Evolutionary conservation across 768 basidiomycete species (phyloP).

Genomic region (Boletus pseudo-olivaceus): DNA sequence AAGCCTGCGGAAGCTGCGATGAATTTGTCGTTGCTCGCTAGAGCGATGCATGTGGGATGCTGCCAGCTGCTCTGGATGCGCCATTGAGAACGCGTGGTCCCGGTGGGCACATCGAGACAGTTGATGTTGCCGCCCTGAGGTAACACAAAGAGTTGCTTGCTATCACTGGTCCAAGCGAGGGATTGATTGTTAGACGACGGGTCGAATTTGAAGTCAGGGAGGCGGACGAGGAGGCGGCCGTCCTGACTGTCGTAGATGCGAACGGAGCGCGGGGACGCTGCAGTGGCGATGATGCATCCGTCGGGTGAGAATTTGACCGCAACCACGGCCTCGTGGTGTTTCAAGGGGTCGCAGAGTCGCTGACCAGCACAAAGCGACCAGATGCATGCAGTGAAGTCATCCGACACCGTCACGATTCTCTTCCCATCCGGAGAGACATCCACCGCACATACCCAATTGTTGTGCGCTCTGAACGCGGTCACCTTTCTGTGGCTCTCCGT

Average conservation of each 20-base stretch:
- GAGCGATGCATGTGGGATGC: background rate
- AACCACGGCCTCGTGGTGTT: background rate
- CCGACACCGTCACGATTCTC: background rate
- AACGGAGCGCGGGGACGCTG: background rate
- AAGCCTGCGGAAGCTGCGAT: background rate
- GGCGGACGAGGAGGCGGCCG: background rate
- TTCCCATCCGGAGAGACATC: background rate
- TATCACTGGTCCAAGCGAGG: background rate
- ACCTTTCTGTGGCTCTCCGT: background rate
- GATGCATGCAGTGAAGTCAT: background rate
- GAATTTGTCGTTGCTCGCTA: background rate
- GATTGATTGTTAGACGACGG: background rate
- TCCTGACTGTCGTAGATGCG: background rate
- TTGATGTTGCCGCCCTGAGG: background rate
- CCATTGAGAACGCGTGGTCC: background rate
- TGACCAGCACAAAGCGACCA: background rate
- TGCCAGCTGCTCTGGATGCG: background rate
- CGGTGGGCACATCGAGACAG: background rate
- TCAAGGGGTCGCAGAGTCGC: background rate
- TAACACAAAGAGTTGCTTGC: background rate
- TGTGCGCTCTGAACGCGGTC: background rate
- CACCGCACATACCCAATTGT: background rate
- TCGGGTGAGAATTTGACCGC: background rate
- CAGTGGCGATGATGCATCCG: background rate
- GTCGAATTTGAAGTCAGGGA: background rate